Conservation (phyloP, 1,284 basidiomycete species). For the Pisolithus thermaeus region DNA sequence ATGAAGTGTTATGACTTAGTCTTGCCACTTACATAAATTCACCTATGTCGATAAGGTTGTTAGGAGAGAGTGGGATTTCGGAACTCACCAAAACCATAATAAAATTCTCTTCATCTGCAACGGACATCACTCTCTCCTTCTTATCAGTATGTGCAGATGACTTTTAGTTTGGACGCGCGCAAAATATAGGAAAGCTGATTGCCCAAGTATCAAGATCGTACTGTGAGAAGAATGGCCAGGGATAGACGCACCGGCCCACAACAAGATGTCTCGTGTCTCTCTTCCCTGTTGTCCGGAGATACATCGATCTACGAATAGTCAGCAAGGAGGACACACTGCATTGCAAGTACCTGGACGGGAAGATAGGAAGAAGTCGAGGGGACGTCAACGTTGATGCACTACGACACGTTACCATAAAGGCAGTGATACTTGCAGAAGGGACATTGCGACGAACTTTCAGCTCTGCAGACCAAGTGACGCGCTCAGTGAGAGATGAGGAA, state of each 20-base stretch:
- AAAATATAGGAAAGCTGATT: not conserved
- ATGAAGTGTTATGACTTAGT: not conserved
- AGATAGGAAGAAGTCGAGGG: too few species aligned
- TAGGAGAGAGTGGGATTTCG: not conserved
- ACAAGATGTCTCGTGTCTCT: not conserved
- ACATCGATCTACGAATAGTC: slow-evolving; percentile 6
- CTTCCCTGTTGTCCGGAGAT: not conserved
- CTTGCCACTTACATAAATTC: not conserved
- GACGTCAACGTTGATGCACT: too few species aligned
- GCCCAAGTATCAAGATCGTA: not conserved
- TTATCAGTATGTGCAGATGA: not conserved
- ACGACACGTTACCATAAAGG: too few species aligned
- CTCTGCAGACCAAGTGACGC: too few species aligned
- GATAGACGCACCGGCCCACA: not conserved
- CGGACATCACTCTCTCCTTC: not conserved
- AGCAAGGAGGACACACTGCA: slow-evolving; percentile 8
- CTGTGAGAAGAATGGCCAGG: not conserved
- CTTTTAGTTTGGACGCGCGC: not conserved
- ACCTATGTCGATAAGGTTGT: not conserved
- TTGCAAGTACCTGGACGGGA: slow-evolving; percentile 5
- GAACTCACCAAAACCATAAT: not conserved
- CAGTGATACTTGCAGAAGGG: too few species aligned
- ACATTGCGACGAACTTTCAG: too few species aligned
- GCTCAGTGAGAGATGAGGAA: too few species aligned
- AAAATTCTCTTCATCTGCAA: not conserved